Percentiles rank a stretch among this genome's conserved stretches.
Conservation (phyloP, 768 basidiomycete genomes). For the Filobasidium wieringae region DNA sequence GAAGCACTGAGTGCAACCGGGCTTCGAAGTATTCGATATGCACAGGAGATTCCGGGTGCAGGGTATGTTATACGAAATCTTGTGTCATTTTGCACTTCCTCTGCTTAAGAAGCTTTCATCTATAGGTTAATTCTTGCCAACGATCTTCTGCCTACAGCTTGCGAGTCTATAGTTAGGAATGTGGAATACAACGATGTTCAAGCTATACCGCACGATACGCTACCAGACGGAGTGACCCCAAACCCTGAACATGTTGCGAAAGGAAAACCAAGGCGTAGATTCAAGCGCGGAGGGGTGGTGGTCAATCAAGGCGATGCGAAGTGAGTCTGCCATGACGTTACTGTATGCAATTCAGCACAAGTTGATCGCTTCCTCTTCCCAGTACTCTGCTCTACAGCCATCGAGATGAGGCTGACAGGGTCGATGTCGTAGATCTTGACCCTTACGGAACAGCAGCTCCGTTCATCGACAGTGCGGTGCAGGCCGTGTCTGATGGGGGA, state of each 20-base stretch:
- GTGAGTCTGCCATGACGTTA: slow-evolving; percentile 42
- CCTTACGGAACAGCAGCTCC: slow-evolving; percentile 96
- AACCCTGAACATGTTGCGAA: slow-evolving; percentile 4
- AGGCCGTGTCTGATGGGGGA: slow-evolving; percentile 76
- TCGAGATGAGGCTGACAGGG: slow-evolving; percentile 57
- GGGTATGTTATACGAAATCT: slow-evolving; percentile 72
- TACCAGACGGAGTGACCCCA: background rate
- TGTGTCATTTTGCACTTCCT: too few relatives aligned
- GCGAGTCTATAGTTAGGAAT: slow-evolving; percentile 74
- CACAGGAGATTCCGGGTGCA: slow-evolving; percentile 84
- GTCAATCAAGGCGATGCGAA: slow-evolving; percentile 92
- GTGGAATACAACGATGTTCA: slow-evolving; percentile 64
- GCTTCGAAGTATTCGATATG: slow-evolving; percentile 88
- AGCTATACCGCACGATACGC: background rate
- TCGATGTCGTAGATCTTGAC: slow-evolving; percentile 94
- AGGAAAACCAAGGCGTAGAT: slow-evolving; percentile 3
- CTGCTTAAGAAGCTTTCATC: too few relatives aligned
- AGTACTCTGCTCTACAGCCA: slow-evolving; percentile 87
- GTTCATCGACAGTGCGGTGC: slow-evolving; percentile 89
- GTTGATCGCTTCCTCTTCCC: background rate
- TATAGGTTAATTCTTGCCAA: slow-evolving; percentile 83
- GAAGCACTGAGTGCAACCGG: slow-evolving; percentile 96
- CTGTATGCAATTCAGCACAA: background rate
- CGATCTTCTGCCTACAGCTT: slow-evolving; percentile 72
- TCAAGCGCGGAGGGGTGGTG: slow-evolving; percentile 33